Conservation (phyloP, 257 asterid genomes). For the Eucommia ulmoides region DNA sequence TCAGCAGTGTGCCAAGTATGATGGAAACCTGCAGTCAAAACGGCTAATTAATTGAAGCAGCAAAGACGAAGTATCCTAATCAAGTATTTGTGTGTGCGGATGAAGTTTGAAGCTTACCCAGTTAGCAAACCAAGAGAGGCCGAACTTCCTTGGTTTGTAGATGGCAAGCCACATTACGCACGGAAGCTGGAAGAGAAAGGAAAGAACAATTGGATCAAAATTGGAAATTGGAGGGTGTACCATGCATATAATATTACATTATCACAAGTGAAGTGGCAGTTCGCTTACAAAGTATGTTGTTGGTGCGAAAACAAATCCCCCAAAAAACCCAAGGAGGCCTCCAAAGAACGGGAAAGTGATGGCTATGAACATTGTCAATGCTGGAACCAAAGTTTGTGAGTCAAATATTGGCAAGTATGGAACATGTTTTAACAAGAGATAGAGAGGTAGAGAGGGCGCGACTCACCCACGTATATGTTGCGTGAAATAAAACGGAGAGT, state of each 20-base stretch:
- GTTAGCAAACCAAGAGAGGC: constrained; percentile 31
- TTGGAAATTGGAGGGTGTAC: no score
- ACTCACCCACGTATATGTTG: constrained; percentile 32
- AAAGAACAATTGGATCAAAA: no score
- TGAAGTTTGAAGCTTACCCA: constrained; percentile 25
- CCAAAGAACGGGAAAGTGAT: constrained; percentile 91
- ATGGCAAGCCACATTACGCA: constrained; percentile 40
- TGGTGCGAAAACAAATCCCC: constrained; percentile 21
- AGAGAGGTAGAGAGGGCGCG: neutral
- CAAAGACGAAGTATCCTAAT: neutral
- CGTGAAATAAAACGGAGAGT: constrained; percentile 25
- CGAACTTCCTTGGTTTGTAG: constrained; percentile 25
- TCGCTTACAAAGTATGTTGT: constrained; percentile 34
- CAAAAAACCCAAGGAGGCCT: constrained; percentile 81
- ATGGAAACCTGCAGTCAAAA: constrained; percentile 32
- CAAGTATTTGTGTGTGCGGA: neutral
- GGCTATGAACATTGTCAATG: constrained; percentile 73
- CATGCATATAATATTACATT: no score
- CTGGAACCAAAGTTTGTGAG: constrained; percentile 36
- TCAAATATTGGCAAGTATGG: no score
- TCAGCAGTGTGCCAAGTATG: constrained; percentile 27
- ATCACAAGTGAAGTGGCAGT: neutral
- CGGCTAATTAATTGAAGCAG: neutral
- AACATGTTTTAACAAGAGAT: no score
- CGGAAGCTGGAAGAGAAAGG: constrained; percentile 23